phyloP scores from a whole-genome alignment of 192 early-diverging fungal species.

The Coemansia sp. region DNA sequence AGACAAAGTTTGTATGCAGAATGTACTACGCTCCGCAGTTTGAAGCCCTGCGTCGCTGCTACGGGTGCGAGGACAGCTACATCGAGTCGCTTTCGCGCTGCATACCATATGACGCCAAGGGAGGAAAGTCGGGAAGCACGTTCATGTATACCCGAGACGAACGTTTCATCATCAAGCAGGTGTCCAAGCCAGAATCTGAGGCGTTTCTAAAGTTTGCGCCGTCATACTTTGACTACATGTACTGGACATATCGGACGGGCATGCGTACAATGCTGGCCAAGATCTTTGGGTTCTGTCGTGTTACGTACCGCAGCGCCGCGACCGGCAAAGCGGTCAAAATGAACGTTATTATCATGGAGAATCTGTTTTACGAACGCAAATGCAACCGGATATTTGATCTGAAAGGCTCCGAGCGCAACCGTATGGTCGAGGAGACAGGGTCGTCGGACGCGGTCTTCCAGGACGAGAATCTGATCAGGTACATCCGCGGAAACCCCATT shows the following conservation, averaged over 20 bases:
- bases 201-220: constrained; percentile 90
- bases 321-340: constrained; percentile 83
- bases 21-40: constrained; percentile 94
- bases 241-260: constrained; percentile 46
- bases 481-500: constrained; percentile 80
- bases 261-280: constrained; percentile 83
- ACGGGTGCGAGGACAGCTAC: constrained; percentile 81
- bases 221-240: constrained; percentile 83
- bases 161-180: constrained; percentile 89
- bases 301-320: constrained; percentile 84
- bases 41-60: constrained; percentile 81
- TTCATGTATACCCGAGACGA: constrained; percentile 93
- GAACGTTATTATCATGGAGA: constrained; percentile 96
- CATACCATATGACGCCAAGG: constrained; percentile 77
- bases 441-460: constrained; percentile 80
- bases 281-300: constrained; percentile 91
- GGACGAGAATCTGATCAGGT: constrained; percentile 88
- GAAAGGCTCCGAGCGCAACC: constrained; percentile 94
- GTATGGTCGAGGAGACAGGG: constrained; percentile 87
- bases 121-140: constrained; percentile 90
- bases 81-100: constrained; percentile 89
- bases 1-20: constrained; percentile 82
- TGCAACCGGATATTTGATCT: constrained; percentile 85
- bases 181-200: constrained; percentile 81
- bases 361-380: constrained; percentile 82